Evolutionary conservation across 352 stramenopile genomes (phyloP).

Genomic region (Globisporangium acanthophoron): DNA sequence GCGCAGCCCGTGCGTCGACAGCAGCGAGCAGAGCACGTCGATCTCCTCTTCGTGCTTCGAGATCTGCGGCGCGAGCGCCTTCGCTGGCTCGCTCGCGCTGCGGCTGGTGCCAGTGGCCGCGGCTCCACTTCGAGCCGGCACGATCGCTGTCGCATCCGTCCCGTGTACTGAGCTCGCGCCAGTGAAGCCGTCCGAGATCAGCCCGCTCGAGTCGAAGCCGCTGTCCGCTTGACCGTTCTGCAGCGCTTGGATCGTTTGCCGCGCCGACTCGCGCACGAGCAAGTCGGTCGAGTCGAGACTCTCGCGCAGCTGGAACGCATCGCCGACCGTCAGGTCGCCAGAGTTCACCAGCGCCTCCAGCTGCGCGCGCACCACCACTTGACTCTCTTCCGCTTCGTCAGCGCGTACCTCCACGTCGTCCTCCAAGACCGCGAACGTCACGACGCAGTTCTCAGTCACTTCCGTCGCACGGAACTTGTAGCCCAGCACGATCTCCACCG

Average conservation of each 20-base stretch:
- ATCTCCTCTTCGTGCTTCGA: conserved; percentile 39
- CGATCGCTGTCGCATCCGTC: conserved; percentile 5
- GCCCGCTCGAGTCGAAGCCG: conserved; percentile 11
- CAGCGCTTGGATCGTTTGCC: conserved; percentile 57
- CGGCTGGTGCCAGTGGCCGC: conserved; percentile 19
- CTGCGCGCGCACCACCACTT: conserved; percentile 63
- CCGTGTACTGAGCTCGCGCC: not conserved
- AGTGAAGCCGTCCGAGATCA: conserved; percentile 32
- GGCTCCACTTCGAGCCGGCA: conserved; percentile 9
- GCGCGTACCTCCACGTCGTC: not conserved
- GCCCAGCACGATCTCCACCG: conserved; percentile 21
- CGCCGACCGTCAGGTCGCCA: conserved; percentile 47
- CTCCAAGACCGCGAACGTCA: not conserved
- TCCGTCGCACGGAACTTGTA: conserved; percentile 5
- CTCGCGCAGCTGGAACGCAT: conserved; percentile 70
- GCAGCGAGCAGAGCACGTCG: conserved; percentile 75
- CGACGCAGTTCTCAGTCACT: not conserved
- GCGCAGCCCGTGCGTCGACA: conserved; percentile 70
- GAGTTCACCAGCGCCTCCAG: conserved; percentile 73
- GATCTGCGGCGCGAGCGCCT: not conserved
- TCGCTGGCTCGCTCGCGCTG: conserved; percentile 9
- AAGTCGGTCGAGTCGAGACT: conserved; percentile 51
- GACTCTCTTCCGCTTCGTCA: conserved; percentile 8
- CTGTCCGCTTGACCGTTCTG: conserved; percentile 45
- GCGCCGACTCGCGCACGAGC: conserved; percentile 35